phyloP scores from a whole-genome alignment of 306 rosid species.

The Rosa rugosa region DNA sequence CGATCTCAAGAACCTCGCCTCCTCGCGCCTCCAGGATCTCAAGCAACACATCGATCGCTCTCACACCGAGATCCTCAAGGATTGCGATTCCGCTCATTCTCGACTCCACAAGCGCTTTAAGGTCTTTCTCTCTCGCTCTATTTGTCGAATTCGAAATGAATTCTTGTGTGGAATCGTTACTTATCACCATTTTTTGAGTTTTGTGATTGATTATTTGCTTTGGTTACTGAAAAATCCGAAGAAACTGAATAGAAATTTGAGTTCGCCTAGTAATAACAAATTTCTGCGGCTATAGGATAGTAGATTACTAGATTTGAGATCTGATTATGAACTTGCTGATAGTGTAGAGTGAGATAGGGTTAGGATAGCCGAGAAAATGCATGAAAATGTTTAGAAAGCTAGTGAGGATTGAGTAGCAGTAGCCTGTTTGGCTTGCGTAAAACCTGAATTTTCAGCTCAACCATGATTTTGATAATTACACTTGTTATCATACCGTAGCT shows the following conservation, averaged over 20 bases:
- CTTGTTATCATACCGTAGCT: neutral
- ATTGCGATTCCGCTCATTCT: conserved; percentile 67
- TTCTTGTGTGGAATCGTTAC: neutral
- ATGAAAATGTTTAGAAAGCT: neutral
- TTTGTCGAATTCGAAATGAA: neutral
- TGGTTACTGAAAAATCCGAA: conserved; percentile 8
- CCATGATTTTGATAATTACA: neutral
- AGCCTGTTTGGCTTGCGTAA: neutral
- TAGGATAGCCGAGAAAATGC: neutral
- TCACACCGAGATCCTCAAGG: conserved; percentile 78
- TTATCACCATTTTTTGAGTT: neutral
- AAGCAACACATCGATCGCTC: conserved; percentile 73
- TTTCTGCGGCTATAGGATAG: neutral
- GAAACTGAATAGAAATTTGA: neutral
- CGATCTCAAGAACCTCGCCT: conserved; percentile 64
- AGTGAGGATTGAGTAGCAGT: neutral
- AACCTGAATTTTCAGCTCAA: neutral
- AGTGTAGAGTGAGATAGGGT: neutral
- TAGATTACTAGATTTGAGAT: neutral
- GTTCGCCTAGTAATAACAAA: neutral
- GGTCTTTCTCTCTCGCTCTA: conserved; percentile 43
- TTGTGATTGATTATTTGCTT: conserved; percentile 4
- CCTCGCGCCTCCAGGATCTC: conserved; percentile 65
- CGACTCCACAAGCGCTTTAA: conserved; percentile 82
- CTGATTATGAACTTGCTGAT: neutral